Percentiles rank a stretch among this genome's conserved stretches.
These are phyloP conservation scores for Phytophthora vignae DNA, from an alignment of 352 stramenopile genomes.

Conservation along the genomic window DNA sequence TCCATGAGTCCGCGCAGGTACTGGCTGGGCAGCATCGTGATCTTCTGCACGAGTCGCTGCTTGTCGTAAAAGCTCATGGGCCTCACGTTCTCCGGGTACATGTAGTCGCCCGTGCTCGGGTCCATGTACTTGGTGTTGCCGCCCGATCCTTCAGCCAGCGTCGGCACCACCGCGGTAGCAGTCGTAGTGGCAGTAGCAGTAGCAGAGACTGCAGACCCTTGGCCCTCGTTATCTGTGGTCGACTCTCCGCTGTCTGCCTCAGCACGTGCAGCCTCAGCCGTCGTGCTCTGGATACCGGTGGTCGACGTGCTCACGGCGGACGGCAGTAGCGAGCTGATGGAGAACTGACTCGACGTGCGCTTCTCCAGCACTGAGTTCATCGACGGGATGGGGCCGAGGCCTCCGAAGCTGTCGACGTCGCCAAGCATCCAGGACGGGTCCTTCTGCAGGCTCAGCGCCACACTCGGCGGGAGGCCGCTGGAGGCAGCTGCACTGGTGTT, in stretches of 20 bases:
- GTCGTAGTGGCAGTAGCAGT: not conserved
- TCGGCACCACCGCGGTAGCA: conserved; percentile 25
- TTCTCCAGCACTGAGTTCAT: conserved; percentile 80
- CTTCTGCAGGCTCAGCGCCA: conserved; percentile 73
- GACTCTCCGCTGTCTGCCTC: conserved; percentile 39
- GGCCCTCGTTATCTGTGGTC: conserved; percentile 42
- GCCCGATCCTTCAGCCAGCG: conserved; percentile 61
- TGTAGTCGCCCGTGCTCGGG: conserved; percentile 74
- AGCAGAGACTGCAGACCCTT: conserved; percentile 7
- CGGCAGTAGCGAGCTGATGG: conserved; percentile 74
- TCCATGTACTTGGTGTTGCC: conserved; percentile 81
- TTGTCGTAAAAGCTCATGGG: conserved; percentile 89
- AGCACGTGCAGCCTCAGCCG: conserved; percentile 4
- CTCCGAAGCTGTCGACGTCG: conserved; percentile 74
- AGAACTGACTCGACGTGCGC: conserved; percentile 79
- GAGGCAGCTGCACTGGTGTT: not conserved
- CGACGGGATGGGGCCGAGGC: conserved; percentile 70
- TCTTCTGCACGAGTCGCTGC: conserved; percentile 86
- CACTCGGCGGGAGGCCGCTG: conserved; percentile 44
- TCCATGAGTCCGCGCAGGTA: conserved; percentile 88
- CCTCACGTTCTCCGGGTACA: conserved; percentile 87
- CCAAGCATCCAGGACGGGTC: conserved; percentile 79
- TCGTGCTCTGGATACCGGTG: conserved; percentile 10
- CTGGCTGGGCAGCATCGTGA: conserved; percentile 85
- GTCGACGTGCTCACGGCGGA: conserved; percentile 35